A percentile compares a stretch with the other conserved stretches of the same genome.
Conservation (phyloP, 331 rosid species). For the Pyrus hybrid region DNA sequence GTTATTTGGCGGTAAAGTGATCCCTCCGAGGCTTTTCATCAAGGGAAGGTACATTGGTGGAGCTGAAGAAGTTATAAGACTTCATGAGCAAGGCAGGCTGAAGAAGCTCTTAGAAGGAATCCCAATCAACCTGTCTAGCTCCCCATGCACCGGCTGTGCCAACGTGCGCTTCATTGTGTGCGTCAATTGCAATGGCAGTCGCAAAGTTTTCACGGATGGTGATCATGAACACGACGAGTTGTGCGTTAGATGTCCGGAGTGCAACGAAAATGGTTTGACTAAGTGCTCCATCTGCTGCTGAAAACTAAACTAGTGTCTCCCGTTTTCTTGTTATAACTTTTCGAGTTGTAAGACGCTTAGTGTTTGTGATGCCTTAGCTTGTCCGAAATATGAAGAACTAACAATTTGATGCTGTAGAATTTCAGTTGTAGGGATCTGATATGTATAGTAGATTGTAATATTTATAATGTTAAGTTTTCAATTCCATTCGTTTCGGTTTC, state of each 20-base stretch:
- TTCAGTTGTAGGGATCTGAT: neutral
- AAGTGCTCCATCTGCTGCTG: conserved; percentile 73
- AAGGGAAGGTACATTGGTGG: conserved; percentile 89
- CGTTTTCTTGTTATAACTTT: neutral
- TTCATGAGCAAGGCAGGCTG: conserved; percentile 80
- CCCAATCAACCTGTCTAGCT: conserved; percentile 20
- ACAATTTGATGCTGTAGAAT: neutral
- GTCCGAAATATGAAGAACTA: neutral
- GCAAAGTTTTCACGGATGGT: conserved; percentile 38
- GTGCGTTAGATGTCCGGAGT: conserved; percentile 50
- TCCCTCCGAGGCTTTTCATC: conserved; percentile 86
- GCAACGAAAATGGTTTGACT: conserved; percentile 91
- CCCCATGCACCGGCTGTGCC: conserved; percentile 55
- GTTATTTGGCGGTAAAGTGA: conserved; percentile 50
- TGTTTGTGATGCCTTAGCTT: neutral
- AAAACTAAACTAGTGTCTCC: conserved; percentile 9
- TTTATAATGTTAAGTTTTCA: neutral
- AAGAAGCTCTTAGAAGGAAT: conserved; percentile 67
- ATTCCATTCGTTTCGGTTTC: neutral
- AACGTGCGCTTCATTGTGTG: conserved; percentile 51
- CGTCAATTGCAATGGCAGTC: conserved; percentile 35
- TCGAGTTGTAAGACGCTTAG: neutral
- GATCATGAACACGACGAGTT: conserved; percentile 3
- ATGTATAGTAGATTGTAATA: neutral
- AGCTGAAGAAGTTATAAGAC: conserved; percentile 66